Evolutionary conservation across 768 basidiomycete genomes (phyloP), one percentile per base, ranked within the genome.

Genomic region (Boletus eberwhitei): DNA sequence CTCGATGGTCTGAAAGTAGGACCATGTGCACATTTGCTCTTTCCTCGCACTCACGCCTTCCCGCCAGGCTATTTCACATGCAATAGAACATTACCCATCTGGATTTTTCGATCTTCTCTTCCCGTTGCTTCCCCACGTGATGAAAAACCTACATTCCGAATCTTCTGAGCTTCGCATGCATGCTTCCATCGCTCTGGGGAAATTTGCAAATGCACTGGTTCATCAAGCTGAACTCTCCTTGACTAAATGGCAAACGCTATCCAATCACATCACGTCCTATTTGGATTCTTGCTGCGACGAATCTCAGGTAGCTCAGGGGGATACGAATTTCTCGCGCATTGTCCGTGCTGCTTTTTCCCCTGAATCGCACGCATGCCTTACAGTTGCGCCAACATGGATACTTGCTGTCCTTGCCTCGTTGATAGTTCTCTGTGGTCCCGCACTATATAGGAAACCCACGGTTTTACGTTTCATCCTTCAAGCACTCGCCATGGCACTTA

Each of bases 381-480:
- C 59, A 24, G 59, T 67, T 19, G 66, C 71, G 8, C 75, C 80
- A 0, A 60, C 73, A 21, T 81, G 81, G 81, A 76, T 77, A 3
- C 55, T 78, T 11, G 60, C 73, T 19, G 68, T 77, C 22, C 62
- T 80, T 1, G 74, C 79, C 0, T 79, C 76, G 24, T 64, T 84
- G 53, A 73, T 80, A 50, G 55, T 81, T 24, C 73, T 85, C 36
- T 73, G 75, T 43, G 81, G 78, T 48, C 60, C 66, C 24, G 61
- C 67, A 2, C 50, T 83, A 22, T 84, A 82, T 61, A 59, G 64
- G n/a, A 75, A 75, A 39, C 60, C 70, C 2, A 60, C 64, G 13
- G 64, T 70, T 24, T 51, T 81, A 26, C 75, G 71, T 50, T 70
- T 79, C 35, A 61, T 78, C 40, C 57, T 78, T 14, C 61, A 68